A percentile compares a stretch with the other conserved stretches of the same genome.
phyloP scores from a whole-genome alignment of 2,329 filamentous ascomycete genomes.

The Stachybotrys chlorohalonatus region DNA sequence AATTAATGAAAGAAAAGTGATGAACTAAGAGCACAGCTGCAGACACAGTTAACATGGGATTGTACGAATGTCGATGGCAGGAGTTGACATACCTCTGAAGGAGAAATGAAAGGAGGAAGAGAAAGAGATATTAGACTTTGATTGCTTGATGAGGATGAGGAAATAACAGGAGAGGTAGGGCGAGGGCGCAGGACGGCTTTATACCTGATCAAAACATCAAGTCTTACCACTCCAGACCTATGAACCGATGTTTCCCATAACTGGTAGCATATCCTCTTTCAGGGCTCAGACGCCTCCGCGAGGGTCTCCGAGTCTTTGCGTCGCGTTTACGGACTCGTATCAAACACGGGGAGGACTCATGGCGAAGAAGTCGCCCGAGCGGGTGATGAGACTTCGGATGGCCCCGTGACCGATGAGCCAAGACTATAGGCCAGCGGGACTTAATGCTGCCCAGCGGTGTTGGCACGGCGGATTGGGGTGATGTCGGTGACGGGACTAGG shows the following conservation, averaged over 20 bases:
- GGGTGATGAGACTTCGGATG: not conserved
- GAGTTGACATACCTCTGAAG: not conserved
- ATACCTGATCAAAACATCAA: not conserved
- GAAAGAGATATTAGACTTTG: not conserved
- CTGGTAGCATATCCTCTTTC: too few relatives aligned
- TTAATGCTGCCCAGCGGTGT: not conserved
- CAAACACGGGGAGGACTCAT: not conserved
- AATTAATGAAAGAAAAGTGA: slow-evolving; percentile 6
- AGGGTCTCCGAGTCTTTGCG: not conserved
- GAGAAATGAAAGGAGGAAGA: not conserved
- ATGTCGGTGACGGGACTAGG: too few relatives aligned
- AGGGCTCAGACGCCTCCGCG: not conserved
- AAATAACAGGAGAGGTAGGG: not conserved
- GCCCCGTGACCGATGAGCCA: not conserved
- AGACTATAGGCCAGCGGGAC: not conserved
- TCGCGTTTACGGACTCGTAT: not conserved
- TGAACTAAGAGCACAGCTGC: slow-evolving; percentile 4
- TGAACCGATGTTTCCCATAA: too few relatives aligned
- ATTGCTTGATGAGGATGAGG: not conserved
- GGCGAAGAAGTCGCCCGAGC: not conserved
- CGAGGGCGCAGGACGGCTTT: not conserved
- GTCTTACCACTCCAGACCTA: not conserved
- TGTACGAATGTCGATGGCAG: not conserved
- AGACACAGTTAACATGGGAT: not conserved
- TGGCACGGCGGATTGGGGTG: not conserved